Evolutionary conservation across 306 rosid species (phyloP), one percentile per base, ranked within the genome.

Genomic region (Lablab purpureus): DNA sequence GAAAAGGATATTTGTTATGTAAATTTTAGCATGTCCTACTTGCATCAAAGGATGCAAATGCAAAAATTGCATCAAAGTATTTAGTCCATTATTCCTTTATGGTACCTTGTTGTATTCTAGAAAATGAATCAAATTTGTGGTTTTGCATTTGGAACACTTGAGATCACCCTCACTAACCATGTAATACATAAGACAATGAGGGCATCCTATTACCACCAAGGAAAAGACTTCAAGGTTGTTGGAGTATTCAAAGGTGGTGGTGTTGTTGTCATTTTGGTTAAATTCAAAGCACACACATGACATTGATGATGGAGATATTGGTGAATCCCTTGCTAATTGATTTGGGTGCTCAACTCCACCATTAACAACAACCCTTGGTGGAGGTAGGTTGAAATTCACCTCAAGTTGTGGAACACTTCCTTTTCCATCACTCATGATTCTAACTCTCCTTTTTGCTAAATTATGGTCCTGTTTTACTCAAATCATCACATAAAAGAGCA

Each of bases 81-180:
- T 69, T 46, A 84, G 86, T 81, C 78, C 85, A 91, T 73, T 89
- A 69, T 87, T 85, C 52, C 40, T 0, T n/a, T n/a, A 64, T 80
- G 65, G 46, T 28, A 70, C 40, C 2, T 64, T 73, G 80, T 32
- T 65, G 69, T 90, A 89, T 47, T 90, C 93, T 54, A 82, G 86
- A 37, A 94, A 89, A 71, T 94, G 97, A 5, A 94, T 96, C 82
- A 94, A 85, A 76, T 88, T 92, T 12, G 98, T 89, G 90, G 91
- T 94, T 77, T 92, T 89, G 92, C 98, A 94, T 59, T 90, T 89
- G 30, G 97, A 97, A 73, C 98, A 94, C 66, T 92, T 94, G 0
- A 93, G 97, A 45, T 94, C 97, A 41, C 82, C 86, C 73, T 90
- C 94, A 0, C 93, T 85, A 30, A 94, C 97, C 98, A 94, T 94